Conservation (phyloP, 352 stramenopile species). For the Plasmopara muralis region DNA sequence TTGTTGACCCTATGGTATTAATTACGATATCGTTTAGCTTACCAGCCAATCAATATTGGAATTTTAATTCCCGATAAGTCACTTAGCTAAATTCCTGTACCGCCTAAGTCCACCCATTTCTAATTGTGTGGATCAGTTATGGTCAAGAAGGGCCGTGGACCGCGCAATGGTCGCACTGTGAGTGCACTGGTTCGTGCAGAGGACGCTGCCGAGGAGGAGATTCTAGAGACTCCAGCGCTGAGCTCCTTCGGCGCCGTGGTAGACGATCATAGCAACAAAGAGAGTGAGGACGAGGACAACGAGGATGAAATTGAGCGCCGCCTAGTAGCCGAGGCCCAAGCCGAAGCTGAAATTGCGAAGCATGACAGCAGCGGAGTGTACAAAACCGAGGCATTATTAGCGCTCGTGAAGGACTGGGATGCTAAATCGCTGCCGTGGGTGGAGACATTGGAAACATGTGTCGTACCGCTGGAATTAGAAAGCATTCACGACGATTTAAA, state of each 20-base stretch:
- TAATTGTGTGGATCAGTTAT: constrained; percentile 8
- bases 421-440: constrained; percentile 54
- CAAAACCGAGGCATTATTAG: constrained; percentile 61
- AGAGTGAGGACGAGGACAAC: constrained; percentile 39
- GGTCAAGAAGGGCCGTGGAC: constrained; percentile 36
- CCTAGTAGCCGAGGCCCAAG: constrained; percentile 62
- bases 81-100: not conserved
- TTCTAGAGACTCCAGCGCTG: constrained; percentile 75
- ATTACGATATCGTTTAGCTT: too few relatives aligned
- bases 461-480: constrained; percentile 43
- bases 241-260: constrained; percentile 29
- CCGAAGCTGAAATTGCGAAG: constrained; percentile 32
- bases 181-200: constrained; percentile 63
- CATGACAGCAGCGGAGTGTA: constrained; percentile 58
- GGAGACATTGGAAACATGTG: constrained; percentile 75
- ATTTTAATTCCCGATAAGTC: not conserved
- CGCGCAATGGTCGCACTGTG: constrained; percentile 31
- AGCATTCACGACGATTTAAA: constrained; percentile 87
- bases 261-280: constrained; percentile 16
- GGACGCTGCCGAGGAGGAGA: constrained; percentile 71
- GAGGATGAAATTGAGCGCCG: constrained; percentile 68
- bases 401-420: constrained; percentile 56
- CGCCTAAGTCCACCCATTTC: not conserved
- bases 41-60: too few relatives aligned
- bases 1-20: too few relatives aligned